These are phyloP conservation scores for Plasmodium reichenowi DNA, from an alignment of 169 alveolate genomes.

Conservation along the genomic window DNA sequence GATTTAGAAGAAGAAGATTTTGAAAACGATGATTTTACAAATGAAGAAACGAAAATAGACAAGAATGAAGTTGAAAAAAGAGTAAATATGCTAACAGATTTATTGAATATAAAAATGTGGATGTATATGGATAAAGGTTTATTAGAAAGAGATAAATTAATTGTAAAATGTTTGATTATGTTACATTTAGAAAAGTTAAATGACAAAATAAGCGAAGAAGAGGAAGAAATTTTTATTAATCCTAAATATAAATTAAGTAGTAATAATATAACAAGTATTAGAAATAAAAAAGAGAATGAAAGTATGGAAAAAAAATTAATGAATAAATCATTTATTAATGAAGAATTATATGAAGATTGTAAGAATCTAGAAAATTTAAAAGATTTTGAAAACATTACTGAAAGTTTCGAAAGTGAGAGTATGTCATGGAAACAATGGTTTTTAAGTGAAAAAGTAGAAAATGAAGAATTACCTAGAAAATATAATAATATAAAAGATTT, in stretches of 20 bases:
- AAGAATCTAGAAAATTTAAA: constrained; percentile 65
- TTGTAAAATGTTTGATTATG: constrained; percentile 93
- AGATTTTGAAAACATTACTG: constrained; percentile 57
- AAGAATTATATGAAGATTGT: constrained; percentile 69
- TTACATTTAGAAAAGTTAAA: constrained; percentile 90
- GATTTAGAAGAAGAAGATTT: constrained; percentile 76
- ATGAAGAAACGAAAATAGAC: constrained; percentile 86
- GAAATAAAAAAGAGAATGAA: constrained; percentile 47
- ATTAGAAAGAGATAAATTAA: constrained; percentile 94
- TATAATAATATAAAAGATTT: constrained; percentile 92
- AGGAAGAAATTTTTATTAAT: constrained; percentile 67
- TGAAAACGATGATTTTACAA: constrained; percentile 77
- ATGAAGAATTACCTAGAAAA: constrained; percentile 94
- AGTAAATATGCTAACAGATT: constrained; percentile 90
- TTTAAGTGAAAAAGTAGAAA: constrained; percentile 96
- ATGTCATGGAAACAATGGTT: constrained; percentile 92
- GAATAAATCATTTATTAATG: constrained; percentile 67
- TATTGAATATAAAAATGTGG: constrained; percentile 93
- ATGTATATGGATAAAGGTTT: constrained; percentile 94
- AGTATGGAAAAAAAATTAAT: constrained; percentile 83
- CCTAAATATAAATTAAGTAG: constrained; percentile 83
- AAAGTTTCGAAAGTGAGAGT: constrained; percentile 69
- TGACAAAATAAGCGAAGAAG: constrained; percentile 65
- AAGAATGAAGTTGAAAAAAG: constrained; percentile 86
- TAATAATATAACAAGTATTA: not conserved